phyloP scores from a whole-genome alignment of 257 asterid species.

The Jasminum sambac region DNA sequence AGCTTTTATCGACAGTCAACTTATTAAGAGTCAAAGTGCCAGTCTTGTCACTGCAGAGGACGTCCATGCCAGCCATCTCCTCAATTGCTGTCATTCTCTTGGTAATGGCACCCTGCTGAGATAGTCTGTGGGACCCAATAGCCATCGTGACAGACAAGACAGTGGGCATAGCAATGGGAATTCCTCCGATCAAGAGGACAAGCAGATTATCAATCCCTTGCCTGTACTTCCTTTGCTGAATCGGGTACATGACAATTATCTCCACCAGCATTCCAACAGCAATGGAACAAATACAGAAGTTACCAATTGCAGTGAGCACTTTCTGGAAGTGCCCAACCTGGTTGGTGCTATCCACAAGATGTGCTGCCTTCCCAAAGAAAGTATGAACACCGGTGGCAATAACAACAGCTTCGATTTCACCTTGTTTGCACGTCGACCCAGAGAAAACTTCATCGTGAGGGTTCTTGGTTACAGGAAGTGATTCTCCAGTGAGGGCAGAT shows the following conservation, averaged over 20 bases:
- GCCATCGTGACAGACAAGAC: conserved; percentile 95
- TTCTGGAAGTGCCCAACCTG: conserved; percentile 96
- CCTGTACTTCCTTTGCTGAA: conserved; percentile 74
- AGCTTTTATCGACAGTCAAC: conserved; percentile 64
- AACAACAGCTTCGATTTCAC: conserved; percentile 89
- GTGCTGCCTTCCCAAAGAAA: conserved; percentile 96
- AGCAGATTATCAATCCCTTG: conserved; percentile 84
- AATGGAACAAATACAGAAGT: conserved; percentile 92
- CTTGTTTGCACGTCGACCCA: conserved; percentile 95
- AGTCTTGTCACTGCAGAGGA: conserved; percentile 89
- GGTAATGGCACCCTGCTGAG: conserved; percentile 94
- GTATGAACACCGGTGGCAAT: conserved; percentile 97
- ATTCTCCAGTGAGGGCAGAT: conserved; percentile 91
- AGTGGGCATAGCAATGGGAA: conserved; percentile 97
- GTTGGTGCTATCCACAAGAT: conserved; percentile 90
- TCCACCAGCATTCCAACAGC: conserved; percentile 75
- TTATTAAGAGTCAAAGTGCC: conserved; percentile 89
- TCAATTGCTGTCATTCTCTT: conserved; percentile 98
- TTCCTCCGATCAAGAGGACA: conserved; percentile 87
- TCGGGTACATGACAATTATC: conserved; percentile 87
- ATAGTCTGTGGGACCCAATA: conserved; percentile 87
- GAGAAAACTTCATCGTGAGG: conserved; percentile 84
- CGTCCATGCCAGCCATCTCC: conserved; percentile 97
- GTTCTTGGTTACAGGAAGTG: conserved; percentile 78
- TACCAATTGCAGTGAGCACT: conserved; percentile 86